Conservation (phyloP, 2,329 filamentous ascomycete genomes). For the Leptodontidium sp. region DNA sequence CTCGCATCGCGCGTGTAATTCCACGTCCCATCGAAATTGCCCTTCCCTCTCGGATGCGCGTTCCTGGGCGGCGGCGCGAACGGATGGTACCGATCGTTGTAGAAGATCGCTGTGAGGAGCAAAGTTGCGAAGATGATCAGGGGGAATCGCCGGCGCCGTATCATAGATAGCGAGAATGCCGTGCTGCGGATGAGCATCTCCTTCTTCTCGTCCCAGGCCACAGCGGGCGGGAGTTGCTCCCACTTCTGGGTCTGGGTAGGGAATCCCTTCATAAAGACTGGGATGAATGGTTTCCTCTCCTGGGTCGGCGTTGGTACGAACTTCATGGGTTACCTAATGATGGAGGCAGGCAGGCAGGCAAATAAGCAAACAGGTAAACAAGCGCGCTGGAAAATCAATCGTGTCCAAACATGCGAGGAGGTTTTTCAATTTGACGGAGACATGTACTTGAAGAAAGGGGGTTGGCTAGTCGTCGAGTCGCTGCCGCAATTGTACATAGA, state of each 20-base stretch:
- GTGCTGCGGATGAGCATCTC: constrained; percentile 17
- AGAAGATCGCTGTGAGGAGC: constrained; percentile 12
- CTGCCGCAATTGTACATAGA: neutral
- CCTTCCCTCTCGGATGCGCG: constrained; percentile 14
- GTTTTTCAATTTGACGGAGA: neutral
- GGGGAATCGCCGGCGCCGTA: constrained; percentile 9
- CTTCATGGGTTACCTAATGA: neutral
- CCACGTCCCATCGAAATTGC: constrained; percentile 20
- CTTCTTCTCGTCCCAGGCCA: constrained; percentile 19
- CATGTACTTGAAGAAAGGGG: constrained; percentile 11
- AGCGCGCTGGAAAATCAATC: neutral
- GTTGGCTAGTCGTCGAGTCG: neutral
- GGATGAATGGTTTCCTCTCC: neutral
- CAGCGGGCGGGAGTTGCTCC: constrained; percentile 14
- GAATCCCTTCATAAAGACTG: constrained; percentile 14
- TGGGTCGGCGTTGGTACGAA: neutral
- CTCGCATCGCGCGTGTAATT: constrained; percentile 21
- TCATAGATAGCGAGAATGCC: constrained; percentile 5
- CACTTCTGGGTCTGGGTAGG: constrained; percentile 8
- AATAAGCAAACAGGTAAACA: no score
- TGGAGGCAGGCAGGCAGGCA: neutral
- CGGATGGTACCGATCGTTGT: constrained; percentile 6
- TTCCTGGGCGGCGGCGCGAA: constrained; percentile 21
- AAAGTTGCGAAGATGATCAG: neutral
- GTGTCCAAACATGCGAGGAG: neutral